Percentiles rank a stretch among this genome's conserved stretches.
These are phyloP conservation scores for Amphibolis antarctica DNA, from an alignment of 106 monocot species.

Conservation along the genomic window DNA sequence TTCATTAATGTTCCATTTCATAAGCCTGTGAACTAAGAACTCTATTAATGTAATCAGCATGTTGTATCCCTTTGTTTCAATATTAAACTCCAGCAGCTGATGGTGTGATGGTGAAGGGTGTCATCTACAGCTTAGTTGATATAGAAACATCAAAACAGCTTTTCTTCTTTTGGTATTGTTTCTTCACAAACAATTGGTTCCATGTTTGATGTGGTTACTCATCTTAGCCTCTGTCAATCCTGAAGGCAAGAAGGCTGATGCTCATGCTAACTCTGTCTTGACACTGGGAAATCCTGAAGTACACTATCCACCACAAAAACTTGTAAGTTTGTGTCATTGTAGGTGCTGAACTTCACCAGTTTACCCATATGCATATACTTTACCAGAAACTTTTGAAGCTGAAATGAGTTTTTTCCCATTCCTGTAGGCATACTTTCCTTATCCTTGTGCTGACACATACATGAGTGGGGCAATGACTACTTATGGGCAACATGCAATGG, in stretches of 20 bases:
- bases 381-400: neutral
- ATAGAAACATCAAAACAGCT: too few relatives aligned
- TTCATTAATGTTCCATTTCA: too few relatives aligned
- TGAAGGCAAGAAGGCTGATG: constrained; percentile 22
- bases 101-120: too few relatives aligned
- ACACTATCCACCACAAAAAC: constrained; percentile 20
- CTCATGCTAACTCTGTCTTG: constrained; percentile 19
- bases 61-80: too few relatives aligned
- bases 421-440: constrained; percentile 40
- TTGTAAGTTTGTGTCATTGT: constrained; percentile 28
- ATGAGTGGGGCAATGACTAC: constrained; percentile 31
- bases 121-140: too few relatives aligned
- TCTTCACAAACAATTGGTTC: too few relatives aligned
- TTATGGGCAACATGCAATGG: constrained; percentile 41
- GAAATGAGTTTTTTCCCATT: neutral
- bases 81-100: too few relatives aligned
- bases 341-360: neutral
- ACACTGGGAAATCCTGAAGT: constrained; percentile 36
- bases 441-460: constrained; percentile 37
- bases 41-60: too few relatives aligned
- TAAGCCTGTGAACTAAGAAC: too few relatives aligned
- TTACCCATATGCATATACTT: neutral
- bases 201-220: neutral
- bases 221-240: constrained; percentile 6
- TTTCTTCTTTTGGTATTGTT: too few relatives aligned